Conservation (phyloP, 2,329 filamentous ascomycete species). For the Aureobasidium leucospermi region DNA sequence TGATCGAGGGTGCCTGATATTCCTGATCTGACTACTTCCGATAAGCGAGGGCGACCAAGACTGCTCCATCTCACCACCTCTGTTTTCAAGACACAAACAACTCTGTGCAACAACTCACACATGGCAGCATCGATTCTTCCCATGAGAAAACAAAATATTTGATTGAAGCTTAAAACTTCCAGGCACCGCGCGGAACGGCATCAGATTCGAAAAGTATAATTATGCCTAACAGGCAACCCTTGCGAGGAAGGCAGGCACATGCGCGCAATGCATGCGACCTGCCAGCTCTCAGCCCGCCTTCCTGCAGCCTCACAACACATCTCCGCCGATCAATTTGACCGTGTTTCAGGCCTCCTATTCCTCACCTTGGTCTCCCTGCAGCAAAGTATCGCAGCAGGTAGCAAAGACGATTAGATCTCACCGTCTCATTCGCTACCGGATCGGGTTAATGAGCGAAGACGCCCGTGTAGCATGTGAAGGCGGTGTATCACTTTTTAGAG, state of each 20-base stretch:
- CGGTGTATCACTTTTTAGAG: not conserved
- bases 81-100: too few species aligned
- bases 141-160: not conserved
- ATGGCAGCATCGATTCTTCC: not conserved
- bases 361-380: not conserved
- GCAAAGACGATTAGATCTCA: slow-evolving; percentile 2
- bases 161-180: not conserved
- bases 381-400: not conserved
- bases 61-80: too few species aligned
- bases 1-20: too few species aligned
- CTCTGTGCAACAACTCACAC: too few species aligned
- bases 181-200: not conserved
- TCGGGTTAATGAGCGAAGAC: not conserved
- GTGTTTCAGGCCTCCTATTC: not conserved
- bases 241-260: not conserved
- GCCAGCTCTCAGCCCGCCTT: not conserved
- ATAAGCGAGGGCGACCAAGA: too few species aligned
- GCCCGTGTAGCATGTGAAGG: not conserved
- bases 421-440: not conserved
- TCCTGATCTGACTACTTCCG: too few species aligned
- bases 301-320: not conserved
- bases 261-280: slow-evolving; percentile 1
- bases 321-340: slow-evolving; percentile 2
- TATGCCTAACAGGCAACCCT: not conserved
- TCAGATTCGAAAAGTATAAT: not conserved